These are phyloP conservation scores for Pythium monospermum DNA, from an alignment of 352 stramenopile genomes.

Conservation along the genomic window DNA sequence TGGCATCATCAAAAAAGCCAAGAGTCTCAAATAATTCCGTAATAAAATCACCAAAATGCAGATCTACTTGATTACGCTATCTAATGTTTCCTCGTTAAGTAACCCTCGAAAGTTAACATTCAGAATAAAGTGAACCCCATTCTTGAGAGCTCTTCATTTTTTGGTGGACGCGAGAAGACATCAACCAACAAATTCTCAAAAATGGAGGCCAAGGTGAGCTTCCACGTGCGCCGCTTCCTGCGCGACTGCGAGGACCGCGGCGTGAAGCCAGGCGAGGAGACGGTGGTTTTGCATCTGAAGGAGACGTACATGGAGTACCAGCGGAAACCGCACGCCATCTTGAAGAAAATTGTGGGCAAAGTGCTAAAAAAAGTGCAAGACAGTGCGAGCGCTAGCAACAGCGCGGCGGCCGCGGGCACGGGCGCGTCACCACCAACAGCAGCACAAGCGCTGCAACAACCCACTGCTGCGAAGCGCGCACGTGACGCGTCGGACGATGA, in stretches of 20 bases:
- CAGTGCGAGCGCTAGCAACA: constrained; percentile 1
- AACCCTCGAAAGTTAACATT: no score
- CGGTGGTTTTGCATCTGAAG: constrained; percentile 52
- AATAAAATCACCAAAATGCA: no score
- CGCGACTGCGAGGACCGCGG: constrained; percentile 73
- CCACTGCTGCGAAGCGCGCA: constrained; percentile 45
- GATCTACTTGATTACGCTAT: no score
- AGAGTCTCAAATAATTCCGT: constrained; percentile 41
- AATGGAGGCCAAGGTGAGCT: constrained; percentile 86
- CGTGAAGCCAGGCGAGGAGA: constrained; percentile 49
- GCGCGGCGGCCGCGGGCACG: constrained; percentile 1
- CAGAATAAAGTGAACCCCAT: no score
- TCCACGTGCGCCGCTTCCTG: constrained; percentile 82
- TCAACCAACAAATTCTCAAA: no score
- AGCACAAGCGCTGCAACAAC: no score
- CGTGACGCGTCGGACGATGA: constrained; percentile 56
- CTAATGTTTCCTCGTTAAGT: no score
- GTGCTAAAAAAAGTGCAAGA: constrained; percentile 58
- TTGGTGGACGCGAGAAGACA: no score
- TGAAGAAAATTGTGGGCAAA: constrained; percentile 67
- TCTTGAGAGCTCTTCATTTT: no score
- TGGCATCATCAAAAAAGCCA: constrained; percentile 67
- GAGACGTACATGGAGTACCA: constrained; percentile 84
- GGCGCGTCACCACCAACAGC: no score
- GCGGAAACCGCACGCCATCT: constrained; percentile 66